Evolutionary conservation across 192 early-diverging fungal species (phyloP).

Genomic region (Rhizophagus clarus): DNA sequence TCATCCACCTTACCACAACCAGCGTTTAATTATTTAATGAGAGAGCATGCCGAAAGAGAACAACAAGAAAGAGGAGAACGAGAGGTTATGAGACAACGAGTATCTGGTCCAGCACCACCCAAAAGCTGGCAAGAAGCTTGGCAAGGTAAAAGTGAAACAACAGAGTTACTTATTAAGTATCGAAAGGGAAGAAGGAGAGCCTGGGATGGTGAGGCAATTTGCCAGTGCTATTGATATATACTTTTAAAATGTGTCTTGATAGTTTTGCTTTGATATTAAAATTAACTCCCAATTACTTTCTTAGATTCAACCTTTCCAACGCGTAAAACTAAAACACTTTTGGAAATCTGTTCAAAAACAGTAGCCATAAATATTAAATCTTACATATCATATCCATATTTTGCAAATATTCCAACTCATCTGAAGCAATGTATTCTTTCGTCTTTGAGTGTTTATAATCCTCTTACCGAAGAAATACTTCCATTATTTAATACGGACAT

Average conservation of each 20-base stretch:
- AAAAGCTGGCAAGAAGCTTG: conserved; percentile 24
- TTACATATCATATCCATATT: conserved; percentile 19
- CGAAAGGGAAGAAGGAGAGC: conserved; percentile 8
- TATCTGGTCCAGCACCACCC: conserved; percentile 27
- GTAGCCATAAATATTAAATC: conserved; percentile 18
- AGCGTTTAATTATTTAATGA: conserved; percentile 14
- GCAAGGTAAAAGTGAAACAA: neutral
- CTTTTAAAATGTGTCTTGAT: neutral
- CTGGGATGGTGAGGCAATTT: conserved; percentile 30
- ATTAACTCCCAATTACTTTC: neutral
- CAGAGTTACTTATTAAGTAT: neutral
- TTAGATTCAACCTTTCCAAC: neutral
- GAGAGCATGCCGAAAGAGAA: neutral
- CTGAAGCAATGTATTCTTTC: conserved; percentile 28
- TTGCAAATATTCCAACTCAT: conserved; percentile 28
- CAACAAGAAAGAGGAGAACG: neutral
- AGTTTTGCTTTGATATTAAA: neutral
- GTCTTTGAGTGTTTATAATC: conserved; percentile 5
- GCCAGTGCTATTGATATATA: neutral
- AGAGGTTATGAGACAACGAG: neutral
- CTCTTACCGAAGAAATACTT: conserved; percentile 18
- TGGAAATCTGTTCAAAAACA: conserved; percentile 8
- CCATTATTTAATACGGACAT: conserved; percentile 7
- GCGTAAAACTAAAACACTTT: neutral
- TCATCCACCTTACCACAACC: neutral